Evolutionary conservation across 768 basidiomycete species (phyloP), one percentile per base, ranked within the genome.

Genomic region (Leccinum imitatum): DNA sequence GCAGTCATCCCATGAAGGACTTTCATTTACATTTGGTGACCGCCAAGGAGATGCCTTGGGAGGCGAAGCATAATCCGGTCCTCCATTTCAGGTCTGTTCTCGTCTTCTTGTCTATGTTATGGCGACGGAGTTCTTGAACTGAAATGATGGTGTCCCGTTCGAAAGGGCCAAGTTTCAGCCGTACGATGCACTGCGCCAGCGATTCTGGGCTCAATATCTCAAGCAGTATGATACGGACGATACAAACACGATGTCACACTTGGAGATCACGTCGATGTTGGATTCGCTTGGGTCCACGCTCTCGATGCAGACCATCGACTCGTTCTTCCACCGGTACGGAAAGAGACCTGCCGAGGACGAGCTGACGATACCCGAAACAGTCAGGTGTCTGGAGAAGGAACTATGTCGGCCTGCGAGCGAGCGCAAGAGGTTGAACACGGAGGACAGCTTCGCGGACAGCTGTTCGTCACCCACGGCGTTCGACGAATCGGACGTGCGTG

Each of bases 241-340:
- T 61, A 90, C 87, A 0, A 77, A 77, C 21, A 71, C 82, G 1
- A 75, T 95, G 44, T 94, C 93, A 0, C 87, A 88, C 62, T 77
- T 95, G 57, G 97, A 98, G 73, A 80, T 97, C 33, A 91, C 90
- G 0, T 91, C 91, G 11, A 95, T 98, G 91, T 87, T 99, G 47
- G 96, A 98, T 76, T 96, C 95, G 2, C 87, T 99, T 39, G 95
- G 95, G 5, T 97, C 95, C 4, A 98, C 96, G 0, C 83, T 98
- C 53, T 90, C 90, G 7, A 75, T 74, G 0, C 78, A 85, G 48
- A 98, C 96, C 1, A 78, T 97, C 59, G 82, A 89, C 65, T 81
- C 82, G 14, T 98, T 96, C 82, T 98, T 91, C 77, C 83, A 80
- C 8, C 82, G 85, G 7, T 82, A 80, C 67, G 81, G 81, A 58